Conservation (phyloP, 805 yeast genomes). For the Zygoascus tannicola region DNA sequence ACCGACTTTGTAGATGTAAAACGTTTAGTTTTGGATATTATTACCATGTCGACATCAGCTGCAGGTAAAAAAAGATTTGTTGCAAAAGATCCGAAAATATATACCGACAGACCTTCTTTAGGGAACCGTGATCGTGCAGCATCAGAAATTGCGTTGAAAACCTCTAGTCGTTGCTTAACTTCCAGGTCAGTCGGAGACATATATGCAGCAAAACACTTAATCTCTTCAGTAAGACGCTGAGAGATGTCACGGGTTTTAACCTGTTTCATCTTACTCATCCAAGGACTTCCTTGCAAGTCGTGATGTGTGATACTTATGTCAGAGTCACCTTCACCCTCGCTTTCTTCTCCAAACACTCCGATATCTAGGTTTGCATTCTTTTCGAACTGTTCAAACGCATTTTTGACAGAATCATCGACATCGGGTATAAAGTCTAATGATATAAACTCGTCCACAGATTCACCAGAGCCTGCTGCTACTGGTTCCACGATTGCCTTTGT, state of each 20-base stretch:
- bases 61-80: constrained; percentile 91
- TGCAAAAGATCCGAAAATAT: constrained; percentile 90
- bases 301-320: not conserved
- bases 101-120: constrained; percentile 49
- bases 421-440: not conserved
- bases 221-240: constrained; percentile 81
- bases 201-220: constrained; percentile 73
- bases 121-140: constrained; percentile 58
- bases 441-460: not conserved
- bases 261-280: constrained; percentile 75
- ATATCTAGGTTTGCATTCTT: not conserved
- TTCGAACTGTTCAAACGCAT: not conserved
- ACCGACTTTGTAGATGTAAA: constrained; percentile 45
- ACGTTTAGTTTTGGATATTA: constrained; percentile 51
- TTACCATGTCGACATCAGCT: constrained; percentile 91
- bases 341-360: not conserved
- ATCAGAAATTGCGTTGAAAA: constrained; percentile 50
- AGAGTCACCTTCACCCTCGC: constrained; percentile 9
- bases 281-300: constrained; percentile 50
- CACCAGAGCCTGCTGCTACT: no score
- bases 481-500: no score
- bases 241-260: constrained; percentile 67
- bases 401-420: not conserved
- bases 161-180: constrained; percentile 53
- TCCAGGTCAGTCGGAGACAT: constrained; percentile 78